Conservation (phyloP, 1,284 basidiomycete species). For the Ganoderma resinaceum region DNA sequence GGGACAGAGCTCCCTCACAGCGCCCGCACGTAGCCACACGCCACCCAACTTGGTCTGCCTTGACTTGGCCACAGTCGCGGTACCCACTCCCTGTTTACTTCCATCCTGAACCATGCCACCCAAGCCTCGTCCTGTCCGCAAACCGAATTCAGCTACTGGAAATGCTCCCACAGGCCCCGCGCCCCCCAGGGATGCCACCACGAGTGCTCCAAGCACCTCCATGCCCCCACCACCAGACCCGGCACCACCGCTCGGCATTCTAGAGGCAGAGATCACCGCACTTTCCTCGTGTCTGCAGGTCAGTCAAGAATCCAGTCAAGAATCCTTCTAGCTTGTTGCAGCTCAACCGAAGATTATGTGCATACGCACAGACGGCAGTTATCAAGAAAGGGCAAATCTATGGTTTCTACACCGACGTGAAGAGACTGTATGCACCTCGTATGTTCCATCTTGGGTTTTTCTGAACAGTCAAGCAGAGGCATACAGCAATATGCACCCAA, state of each 20-base stretch:
- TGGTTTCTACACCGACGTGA: constrained; percentile 67
- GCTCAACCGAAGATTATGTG: too few species aligned
- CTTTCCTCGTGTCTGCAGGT: constrained; percentile 66
- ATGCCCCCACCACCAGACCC: constrained; percentile 72
- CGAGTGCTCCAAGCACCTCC: constrained; percentile 40
- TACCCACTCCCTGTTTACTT: constrained; percentile 6
- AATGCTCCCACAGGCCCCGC: constrained; percentile 30
- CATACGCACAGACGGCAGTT: constrained; percentile 57
- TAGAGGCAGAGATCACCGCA: constrained; percentile 69
- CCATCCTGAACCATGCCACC: constrained; percentile 35
- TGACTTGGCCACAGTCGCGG: neutral
- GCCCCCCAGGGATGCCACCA: constrained; percentile 25
- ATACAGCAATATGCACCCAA: constrained; percentile 57
- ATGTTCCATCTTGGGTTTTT: neutral
- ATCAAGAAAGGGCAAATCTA: constrained; percentile 75
- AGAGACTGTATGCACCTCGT: constrained; percentile 58
- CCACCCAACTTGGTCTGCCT: constrained; percentile 3
- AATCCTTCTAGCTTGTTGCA: too few species aligned
- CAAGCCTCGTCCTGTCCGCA: constrained; percentile 38
- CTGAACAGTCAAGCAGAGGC: constrained; percentile 10
- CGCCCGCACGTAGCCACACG: constrained; percentile 12
- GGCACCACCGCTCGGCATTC: constrained; percentile 49
- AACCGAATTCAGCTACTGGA: constrained; percentile 27
- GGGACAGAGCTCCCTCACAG: neutral
- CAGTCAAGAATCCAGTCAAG: too few species aligned